Percentiles rank a stretch among this genome's conserved stretches.
Evolutionary conservation across 2,329 filamentous ascomycete genomes (phyloP).

Genomic region (Beauveria varroae): DNA sequence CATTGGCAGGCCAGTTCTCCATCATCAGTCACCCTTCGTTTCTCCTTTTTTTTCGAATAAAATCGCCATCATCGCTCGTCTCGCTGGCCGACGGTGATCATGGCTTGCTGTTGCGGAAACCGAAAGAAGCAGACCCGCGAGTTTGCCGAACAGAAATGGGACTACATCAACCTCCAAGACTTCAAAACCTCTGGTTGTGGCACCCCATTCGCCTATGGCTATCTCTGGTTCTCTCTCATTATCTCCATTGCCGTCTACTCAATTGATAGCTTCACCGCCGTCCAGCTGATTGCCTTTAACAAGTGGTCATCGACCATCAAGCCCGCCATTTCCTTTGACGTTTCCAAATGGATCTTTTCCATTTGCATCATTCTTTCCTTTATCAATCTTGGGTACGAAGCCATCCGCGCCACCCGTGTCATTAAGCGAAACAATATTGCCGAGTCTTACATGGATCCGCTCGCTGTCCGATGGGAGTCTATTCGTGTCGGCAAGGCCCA

Average conservation of each 20-base stretch:
- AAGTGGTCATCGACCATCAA: conserved; percentile 80
- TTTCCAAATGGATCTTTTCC: conserved; percentile 93
- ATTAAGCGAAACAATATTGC: conserved; percentile 81
- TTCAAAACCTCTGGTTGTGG: conserved; percentile 79
- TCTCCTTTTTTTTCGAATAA: not conserved
- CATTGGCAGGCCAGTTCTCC: conserved; percentile 31
- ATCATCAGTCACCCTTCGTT: conserved; percentile 10
- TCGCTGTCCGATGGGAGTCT: conserved; percentile 80
- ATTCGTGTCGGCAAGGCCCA: conserved; percentile 65
- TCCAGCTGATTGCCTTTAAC: conserved; percentile 84
- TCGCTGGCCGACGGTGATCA: conserved; percentile 19
- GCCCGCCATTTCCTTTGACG: conserved; percentile 65
- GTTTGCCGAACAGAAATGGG: conserved; percentile 84
- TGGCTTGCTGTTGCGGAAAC: conserved; percentile 57
- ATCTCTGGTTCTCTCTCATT: conserved; percentile 72
- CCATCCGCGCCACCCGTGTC: conserved; percentile 69
- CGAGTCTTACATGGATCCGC: conserved; percentile 81
- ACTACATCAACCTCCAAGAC: conserved; percentile 70
- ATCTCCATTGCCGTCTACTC: conserved; percentile 78
- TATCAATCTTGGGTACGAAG: conserved; percentile 72
- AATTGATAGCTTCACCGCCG: conserved; percentile 86
- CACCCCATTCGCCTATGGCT: conserved; percentile 71
- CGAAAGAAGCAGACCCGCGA: conserved; percentile 56
- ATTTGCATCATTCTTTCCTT: conserved; percentile 88
- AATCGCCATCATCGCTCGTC: not conserved